phyloP scores from a whole-genome alignment of 139 green algal genomes.

The Edaphochlamys debaryana region DNA sequence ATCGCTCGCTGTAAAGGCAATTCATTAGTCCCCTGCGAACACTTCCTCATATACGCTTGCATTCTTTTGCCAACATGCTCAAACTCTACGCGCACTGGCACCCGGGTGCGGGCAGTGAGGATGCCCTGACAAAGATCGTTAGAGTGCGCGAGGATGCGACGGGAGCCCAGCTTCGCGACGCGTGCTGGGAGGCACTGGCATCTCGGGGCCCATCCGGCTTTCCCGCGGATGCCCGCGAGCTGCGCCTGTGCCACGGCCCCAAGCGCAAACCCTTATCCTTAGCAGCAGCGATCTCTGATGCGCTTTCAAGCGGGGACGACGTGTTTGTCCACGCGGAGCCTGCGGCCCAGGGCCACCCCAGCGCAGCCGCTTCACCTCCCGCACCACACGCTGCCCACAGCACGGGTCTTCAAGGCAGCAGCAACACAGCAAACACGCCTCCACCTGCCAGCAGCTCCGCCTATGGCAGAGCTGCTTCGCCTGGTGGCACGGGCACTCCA shows the following conservation, averaged over 20 bases:
- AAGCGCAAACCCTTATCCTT: background rate
- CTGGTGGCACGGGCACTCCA: no score
- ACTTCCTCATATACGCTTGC: no score
- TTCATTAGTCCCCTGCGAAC: no score
- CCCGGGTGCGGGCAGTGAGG: background rate
- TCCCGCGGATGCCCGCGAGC: background rate
- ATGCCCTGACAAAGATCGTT: background rate
- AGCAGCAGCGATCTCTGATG: background rate
- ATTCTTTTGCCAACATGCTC: background rate
- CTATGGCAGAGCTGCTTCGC: no score
- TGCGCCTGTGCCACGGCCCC: background rate
- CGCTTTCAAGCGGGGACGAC: background rate
- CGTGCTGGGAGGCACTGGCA: background rate
- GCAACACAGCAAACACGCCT: no score
- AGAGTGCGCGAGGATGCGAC: background rate
- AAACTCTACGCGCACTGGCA: conserved; percentile 31
- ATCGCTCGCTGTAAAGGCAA: no score
- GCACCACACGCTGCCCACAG: background rate
- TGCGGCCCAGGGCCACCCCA: background rate
- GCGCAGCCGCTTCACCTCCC: background rate
- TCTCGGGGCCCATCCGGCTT: background rate
- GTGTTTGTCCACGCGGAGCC: background rate
- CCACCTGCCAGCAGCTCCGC: background rate
- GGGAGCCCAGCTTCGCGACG: background rate
- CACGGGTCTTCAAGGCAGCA: background rate